Base-by-base conservation (phyloP, 805 yeast genomes). In the Lachancea waltii region DNA sequence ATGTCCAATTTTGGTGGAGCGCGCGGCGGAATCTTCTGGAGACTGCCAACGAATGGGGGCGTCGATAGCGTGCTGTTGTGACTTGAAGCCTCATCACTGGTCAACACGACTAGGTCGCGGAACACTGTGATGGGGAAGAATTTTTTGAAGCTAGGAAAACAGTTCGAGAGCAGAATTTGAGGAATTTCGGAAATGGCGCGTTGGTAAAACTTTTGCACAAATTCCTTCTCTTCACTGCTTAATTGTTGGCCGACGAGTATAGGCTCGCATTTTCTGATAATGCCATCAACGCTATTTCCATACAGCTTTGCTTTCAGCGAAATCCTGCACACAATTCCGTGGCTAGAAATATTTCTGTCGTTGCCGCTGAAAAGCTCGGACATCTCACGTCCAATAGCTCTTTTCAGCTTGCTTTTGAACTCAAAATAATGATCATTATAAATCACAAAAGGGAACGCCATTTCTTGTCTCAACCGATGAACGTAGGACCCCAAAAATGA, bases 251-350 rank as follows among this genome's bases (percentile, higher is more conserved):
- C 32, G 4, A 34, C 29, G 18, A 43, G 37, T 2, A 52, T 33
- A 3, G 54, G 54, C 7, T 25, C 41, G 28, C 52, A 49, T 5
- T 44, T 42, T 15, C 53, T 38, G 3, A 43, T 41, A 17, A 56
- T 47, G 2, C 54, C 46, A 30, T 52, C 51, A 25, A 56, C 30
- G 37, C 41, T 49, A 24, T 45, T 49, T 8, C 43, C 35, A 32
- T 35, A 56, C 0, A 51, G 19, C 24, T 47, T 41, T 8, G 41
- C 40, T 28, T 52, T 55, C 3, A 54, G 24, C 6, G 43, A 33
- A 28, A 58, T 16, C 25, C 46, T 42, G 39, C 58, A 53, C 2
- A 58, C 43, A 8, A 58, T 54, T 20, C 61, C 59, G 11, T 40
- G 36, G 13, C 42, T 43, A 1, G 60, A 45, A 10, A 55, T 29